Evolutionary conservation across 2,329 filamentous ascomycete genomes (phyloP).

Genomic region (Diplodia mutila): DNA sequence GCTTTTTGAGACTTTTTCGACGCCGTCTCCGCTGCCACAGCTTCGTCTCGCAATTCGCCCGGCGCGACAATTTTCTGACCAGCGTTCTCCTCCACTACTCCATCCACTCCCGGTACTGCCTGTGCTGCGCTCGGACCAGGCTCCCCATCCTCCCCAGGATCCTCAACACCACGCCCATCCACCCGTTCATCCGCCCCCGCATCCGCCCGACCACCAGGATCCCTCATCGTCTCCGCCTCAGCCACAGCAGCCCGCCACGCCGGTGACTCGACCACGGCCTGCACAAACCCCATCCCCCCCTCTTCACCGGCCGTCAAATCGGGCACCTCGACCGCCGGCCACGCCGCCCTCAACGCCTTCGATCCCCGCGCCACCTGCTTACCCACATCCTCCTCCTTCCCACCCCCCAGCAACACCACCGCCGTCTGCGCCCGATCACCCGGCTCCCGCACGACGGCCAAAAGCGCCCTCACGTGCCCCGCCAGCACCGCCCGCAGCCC

Average conservation of each 20-base stretch:
- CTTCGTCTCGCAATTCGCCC: background rate
- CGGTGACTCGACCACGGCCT: constrained; percentile 37
- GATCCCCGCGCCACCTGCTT: constrained; percentile 28
- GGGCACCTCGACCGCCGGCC: constrained; percentile 33
- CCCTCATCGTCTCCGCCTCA: background rate
- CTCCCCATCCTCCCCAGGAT: background rate
- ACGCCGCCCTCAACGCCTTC: constrained; percentile 32
- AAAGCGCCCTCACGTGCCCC: constrained; percentile 36
- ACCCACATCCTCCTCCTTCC: constrained; percentile 33
- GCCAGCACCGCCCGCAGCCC: constrained; percentile 38
- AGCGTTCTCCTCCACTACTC: background rate
- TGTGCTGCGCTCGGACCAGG: background rate
- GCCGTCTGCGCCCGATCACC: background rate
- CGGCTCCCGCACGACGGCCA: constrained; percentile 34
- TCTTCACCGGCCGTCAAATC: constrained; percentile 32
- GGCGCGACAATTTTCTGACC: background rate
- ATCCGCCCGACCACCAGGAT: background rate
- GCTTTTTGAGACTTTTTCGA: background rate
- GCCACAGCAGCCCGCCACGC: background rate
- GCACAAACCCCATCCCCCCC: constrained; percentile 36
- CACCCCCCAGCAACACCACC: too few relatives aligned
- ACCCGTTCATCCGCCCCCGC: background rate
- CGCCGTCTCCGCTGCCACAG: background rate
- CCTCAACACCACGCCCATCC: background rate
- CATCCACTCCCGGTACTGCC: background rate